Conservation (phyloP, 495 filamentous ascomycete species). For the Astrothelium macrocarpum region DNA sequence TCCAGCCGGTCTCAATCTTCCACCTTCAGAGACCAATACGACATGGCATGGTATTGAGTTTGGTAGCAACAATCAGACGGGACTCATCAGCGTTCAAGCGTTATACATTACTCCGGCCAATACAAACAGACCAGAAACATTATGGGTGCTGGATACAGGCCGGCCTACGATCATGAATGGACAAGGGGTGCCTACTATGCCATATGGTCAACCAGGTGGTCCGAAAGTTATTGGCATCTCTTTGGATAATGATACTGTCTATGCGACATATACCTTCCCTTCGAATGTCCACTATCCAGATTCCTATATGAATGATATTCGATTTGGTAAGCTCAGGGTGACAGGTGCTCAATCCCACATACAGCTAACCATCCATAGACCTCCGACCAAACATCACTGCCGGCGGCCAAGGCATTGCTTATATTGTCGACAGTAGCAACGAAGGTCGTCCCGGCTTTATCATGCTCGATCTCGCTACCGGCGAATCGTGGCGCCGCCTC, state of each 20-base stretch:
- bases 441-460: slow-evolving; percentile 37
- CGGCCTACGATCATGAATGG: slow-evolving; percentile 33
- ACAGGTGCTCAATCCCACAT: neutral
- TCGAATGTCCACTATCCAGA: slow-evolving; percentile 32
- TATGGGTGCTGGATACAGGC: slow-evolving; percentile 37
- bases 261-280: slow-evolving; percentile 31
- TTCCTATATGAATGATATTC: slow-evolving; percentile 36
- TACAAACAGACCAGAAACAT: slow-evolving; percentile 24
- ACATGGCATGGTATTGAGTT: slow-evolving; percentile 27
- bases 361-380: slow-evolving; percentile 15
- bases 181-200: slow-evolving; percentile 28
- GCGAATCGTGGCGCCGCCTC: slow-evolving; percentile 34
- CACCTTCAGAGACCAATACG: slow-evolving; percentile 26
- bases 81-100: slow-evolving; percentile 35
- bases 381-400: slow-evolving; percentile 31
- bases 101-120: slow-evolving; percentile 31
- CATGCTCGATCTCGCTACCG: slow-evolving; percentile 36
- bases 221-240: slow-evolving; percentile 35
- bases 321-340: slow-evolving; percentile 18
- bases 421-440: slow-evolving; percentile 35
- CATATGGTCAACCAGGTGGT: slow-evolving; percentile 33
- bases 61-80: slow-evolving; percentile 27
- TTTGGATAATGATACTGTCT: slow-evolving; percentile 31
- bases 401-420: slow-evolving; percentile 30
- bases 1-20: slow-evolving; percentile 29